Base-by-base conservation (phyloP, 2,329 filamentous ascomycete species). In the Chaetomium olivaceum region DNA sequence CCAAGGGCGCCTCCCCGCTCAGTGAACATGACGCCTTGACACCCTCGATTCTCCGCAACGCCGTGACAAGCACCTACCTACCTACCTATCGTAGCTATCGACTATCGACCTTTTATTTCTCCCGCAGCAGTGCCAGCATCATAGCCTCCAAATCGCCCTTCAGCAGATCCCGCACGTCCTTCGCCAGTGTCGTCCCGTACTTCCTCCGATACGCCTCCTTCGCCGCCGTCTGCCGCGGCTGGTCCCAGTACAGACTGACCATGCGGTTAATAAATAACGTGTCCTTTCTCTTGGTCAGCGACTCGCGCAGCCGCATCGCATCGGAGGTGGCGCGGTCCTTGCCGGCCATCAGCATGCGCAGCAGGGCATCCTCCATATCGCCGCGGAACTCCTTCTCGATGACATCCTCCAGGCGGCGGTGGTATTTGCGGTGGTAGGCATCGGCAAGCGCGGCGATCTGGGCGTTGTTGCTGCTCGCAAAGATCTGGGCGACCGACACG, bases 311-410 rank as follows among this genome's bases (percentile, higher is more conserved):
- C 6, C 56, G 31, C 23, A 48, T 9, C 1, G 62, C 62, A n/a
- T 64, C 62, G 6, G 23, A 29, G 11, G 12, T 0, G 1, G 62
- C 56, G 48, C 48, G 48, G 48, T 64, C n/a, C 23, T 46, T n/a
- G 14, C n/a, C 57, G 4, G 48, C 48, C 25, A 25, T 21, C 33
- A 64, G 48, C 62, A 64, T 64, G 62, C 62, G 62, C 56, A 94
- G 78, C 0, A 98, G 83, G 0, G 92, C 92, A 12, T 91, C 86
- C 76, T 93, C 83, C 92, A 97, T 97, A 75, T 97, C 93, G 0
- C 93, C 93, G 0, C 89, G 90, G 78, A 97, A 97, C 73, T 94
- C 88, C 79, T 86, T 90, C 68, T 87, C 86, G 71, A 97, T 87
- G 54, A 92, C 88, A 29, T 86, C 84, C 68, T 91, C 87, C 1